phyloP scores from a whole-genome alignment of 1,139 yeast species.

The Taphrina deformans region DNA sequence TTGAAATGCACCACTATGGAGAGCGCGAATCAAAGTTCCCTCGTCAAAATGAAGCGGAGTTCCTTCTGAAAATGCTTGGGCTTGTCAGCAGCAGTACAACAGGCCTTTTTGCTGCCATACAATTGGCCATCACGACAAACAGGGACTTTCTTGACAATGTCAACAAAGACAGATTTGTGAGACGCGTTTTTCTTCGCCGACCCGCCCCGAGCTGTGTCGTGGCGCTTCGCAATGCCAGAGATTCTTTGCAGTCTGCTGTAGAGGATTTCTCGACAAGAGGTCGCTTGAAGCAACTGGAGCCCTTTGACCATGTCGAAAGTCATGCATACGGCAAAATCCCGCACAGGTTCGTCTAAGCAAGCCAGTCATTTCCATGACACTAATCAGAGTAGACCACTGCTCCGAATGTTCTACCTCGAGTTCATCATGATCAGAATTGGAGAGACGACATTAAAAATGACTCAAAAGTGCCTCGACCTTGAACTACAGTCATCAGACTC shows the following conservation, averaged over 20 bases:
- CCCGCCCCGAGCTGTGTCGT: not conserved
- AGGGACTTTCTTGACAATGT: constrained; percentile 24
- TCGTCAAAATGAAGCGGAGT: constrained; percentile 4
- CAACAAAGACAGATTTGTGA: constrained; percentile 32
- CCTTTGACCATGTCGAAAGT: constrained; percentile 23
- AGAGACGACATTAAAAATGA: constrained; percentile 29
- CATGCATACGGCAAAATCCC: not conserved
- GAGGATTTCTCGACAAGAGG: constrained; percentile 21
- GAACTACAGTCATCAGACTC: constrained; percentile 6
- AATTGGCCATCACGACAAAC: constrained; percentile 21
- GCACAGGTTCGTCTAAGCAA: not conserved
- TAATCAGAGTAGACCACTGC: constrained; percentile 11
- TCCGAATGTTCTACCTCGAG: constrained; percentile 29
- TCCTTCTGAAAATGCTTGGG: constrained; percentile 8
- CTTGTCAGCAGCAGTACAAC: constrained; percentile 16
- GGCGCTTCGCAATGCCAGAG: constrained; percentile 1
- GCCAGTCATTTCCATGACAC: not conserved
- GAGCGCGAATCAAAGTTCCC: constrained; percentile 32
- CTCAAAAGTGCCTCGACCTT: constrained; percentile 30
- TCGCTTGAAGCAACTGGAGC: constrained; percentile 22
- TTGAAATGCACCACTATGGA: constrained; percentile 34
- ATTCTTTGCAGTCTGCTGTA: constrained; percentile 11
- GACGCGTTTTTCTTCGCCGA: constrained; percentile 7
- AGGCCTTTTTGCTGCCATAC: constrained; percentile 19
- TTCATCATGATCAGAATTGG: constrained; percentile 26